These are phyloP conservation scores for Mastigamoeba balamuthi DNA, from an alignment of 78 protist genomes.

Conservation along the genomic window DNA sequence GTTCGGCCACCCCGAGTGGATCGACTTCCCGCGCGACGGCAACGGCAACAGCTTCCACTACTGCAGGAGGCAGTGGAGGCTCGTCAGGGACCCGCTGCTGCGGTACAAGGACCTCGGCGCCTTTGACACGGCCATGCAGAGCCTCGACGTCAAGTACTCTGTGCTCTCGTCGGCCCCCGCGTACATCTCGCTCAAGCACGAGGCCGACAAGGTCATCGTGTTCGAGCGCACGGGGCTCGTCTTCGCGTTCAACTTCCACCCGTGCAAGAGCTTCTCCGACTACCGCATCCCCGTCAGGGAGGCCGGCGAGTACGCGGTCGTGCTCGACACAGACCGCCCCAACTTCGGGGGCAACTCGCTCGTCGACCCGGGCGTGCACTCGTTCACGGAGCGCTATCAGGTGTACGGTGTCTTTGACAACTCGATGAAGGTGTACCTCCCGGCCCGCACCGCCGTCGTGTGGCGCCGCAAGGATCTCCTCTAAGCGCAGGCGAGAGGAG, in stretches of 20 bases:
- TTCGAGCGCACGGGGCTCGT: slow-evolving; percentile 63
- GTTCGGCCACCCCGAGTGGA: slow-evolving; percentile 99
- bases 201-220: slow-evolving; percentile 67
- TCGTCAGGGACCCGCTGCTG: slow-evolving; percentile 39
- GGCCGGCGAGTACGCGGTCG: slow-evolving; percentile 20
- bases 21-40: slow-evolving; percentile 92
- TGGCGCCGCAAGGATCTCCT: background rate
- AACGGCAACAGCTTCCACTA: slow-evolving; percentile 69
- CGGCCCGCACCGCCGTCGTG: background rate
- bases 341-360: slow-evolving; percentile 27
- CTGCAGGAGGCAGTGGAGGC: slow-evolving; percentile 77
- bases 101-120: slow-evolving; percentile 30
- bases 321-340: slow-evolving; percentile 25
- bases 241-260: slow-evolving; percentile 77
- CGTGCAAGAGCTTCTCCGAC: slow-evolving; percentile 37
- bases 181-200: slow-evolving; percentile 55
- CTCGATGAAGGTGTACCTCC: background rate
- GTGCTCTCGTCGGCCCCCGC: slow-evolving; percentile 32
- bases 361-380: background rate
- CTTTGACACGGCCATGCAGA: slow-evolving; percentile 47
- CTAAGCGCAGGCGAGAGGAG: too few species aligned
- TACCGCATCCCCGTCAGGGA: slow-evolving; percentile 43
- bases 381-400: background rate
- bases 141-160: slow-evolving; percentile 20
- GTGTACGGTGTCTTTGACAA: background rate